Base-by-base conservation (phyloP, 108 stramenopile species). In the Poteriospumella lacustris region DNA sequence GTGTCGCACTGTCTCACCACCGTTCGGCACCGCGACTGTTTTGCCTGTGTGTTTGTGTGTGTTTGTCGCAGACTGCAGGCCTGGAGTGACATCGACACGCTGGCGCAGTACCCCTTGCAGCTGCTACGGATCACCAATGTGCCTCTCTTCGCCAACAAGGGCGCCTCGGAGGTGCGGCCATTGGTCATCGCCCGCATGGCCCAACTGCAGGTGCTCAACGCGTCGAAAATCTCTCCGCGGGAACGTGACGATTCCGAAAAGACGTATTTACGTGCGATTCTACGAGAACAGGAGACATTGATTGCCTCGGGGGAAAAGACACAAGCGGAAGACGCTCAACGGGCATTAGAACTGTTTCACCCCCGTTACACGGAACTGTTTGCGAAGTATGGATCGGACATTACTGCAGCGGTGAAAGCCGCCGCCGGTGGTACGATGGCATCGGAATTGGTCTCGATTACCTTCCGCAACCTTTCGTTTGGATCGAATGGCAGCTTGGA, bases 201-300 rank as follows among this genome's bases (percentile, higher is more conserved):
- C 0, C 58, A 44, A 24, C 68, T 92, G 58, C 78, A 84, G 1
- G 83, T 76, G 34, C 81, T 94, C 81, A 94, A 94, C 85, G 90
- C 85, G 34, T 90, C 89, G 0, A 73, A 83, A 47, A 83, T 94
- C 47, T 73, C 90, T 0, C 58, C 76, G 24, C 73, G 86, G 42
- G 92, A 94, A 80, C 83, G 91, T 33, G n/a, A 60, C 29, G 91
- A 92, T 52, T 91, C 93, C 36, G 93, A 92, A 75, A 85, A 89
- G 52, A 82, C 89, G 42, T 94, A 92, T 83, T 87, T 90, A 68
- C 88, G 87, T 67, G 68, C 75, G 47, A 84, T 90, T n/a, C n/a
- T n/a, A n/a, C n/a, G n/a, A n/a, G 84, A 85, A 0, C 77, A 83
- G 69, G 89, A 90, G 72, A 68, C 88, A 68, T 62, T 85, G 28